Conservation (phyloP, 2,329 filamentous ascomycete genomes). For the Botrytis cinerea region DNA sequence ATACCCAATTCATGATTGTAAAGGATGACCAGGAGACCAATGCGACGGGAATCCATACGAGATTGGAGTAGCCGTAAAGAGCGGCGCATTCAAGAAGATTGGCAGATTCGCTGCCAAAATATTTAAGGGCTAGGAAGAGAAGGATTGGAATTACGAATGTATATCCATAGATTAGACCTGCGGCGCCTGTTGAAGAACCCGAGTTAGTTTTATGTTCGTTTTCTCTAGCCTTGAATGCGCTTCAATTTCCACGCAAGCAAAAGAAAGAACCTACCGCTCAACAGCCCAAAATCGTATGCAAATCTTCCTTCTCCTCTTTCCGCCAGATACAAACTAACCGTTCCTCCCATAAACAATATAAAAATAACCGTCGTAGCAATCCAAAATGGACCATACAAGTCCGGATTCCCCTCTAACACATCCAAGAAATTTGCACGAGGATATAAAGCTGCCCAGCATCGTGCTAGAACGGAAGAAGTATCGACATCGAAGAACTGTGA, state of each 20-base stretch:
- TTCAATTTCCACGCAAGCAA: not conserved
- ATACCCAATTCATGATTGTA: constrained; percentile 86
- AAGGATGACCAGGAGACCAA: constrained; percentile 88
- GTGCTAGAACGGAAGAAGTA: constrained; percentile 81
- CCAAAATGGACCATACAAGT: constrained; percentile 97
- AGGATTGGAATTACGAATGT: constrained; percentile 82
- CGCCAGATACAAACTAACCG: constrained; percentile 87
- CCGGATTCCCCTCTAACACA: constrained; percentile 93
- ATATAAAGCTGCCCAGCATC: constrained; percentile 86
- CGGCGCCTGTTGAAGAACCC: constrained; percentile 59
- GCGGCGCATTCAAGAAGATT: constrained; percentile 95
- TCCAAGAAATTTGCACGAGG: constrained; percentile 95
- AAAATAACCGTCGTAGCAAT: constrained; percentile 97
- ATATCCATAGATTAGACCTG: constrained; percentile 93
- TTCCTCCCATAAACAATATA: constrained; percentile 92
- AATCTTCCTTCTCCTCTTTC: constrained; percentile 70
- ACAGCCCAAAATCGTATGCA: constrained; percentile 84
- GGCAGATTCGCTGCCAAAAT: constrained; percentile 92
- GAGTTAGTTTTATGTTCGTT: not conserved
- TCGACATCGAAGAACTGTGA: constrained; percentile 99
- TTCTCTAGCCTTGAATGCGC: not conserved
- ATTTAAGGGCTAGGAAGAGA: constrained; percentile 85
- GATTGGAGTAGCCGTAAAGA: constrained; percentile 92
- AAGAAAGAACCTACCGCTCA: constrained; percentile 64
- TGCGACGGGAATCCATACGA: constrained; percentile 96